phyloP scores from a whole-genome alignment of 257 asterid species.

The Rhazya stricta region DNA sequence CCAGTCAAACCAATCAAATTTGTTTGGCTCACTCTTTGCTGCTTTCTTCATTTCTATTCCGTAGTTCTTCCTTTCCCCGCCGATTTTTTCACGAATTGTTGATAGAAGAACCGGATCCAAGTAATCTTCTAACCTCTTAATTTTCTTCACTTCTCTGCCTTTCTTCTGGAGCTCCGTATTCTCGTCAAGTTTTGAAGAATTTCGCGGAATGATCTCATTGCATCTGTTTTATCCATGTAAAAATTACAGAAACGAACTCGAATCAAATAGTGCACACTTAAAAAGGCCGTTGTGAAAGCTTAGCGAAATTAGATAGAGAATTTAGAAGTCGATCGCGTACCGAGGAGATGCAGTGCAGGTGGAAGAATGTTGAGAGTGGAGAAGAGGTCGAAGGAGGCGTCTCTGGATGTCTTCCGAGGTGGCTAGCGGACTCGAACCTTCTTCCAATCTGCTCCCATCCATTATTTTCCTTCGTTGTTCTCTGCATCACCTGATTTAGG shows the following conservation, averaged over 20 bases:
- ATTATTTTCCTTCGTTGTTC: not conserved
- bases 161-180: slow-evolving; percentile 8
- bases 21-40: slow-evolving; percentile 1
- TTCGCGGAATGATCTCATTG: slow-evolving; percentile 10
- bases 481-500: not conserved
- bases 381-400: slow-evolving; percentile 29
- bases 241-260: not conserved
- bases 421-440: slow-evolving; percentile 22
- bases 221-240: not conserved
- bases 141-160: slow-evolving; percentile 12
- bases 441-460: slow-evolving; percentile 16
- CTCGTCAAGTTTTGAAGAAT: not conserved
- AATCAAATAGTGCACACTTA: not conserved
- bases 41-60: slow-evolving; percentile 14
- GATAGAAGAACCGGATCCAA: slow-evolving; percentile 31
- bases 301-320: not conserved
- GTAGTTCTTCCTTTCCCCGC: slow-evolving; percentile 11
- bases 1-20: slow-evolving; percentile 24
- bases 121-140: slow-evolving; percentile 29
- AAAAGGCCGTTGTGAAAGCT: not conserved
- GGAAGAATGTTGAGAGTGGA: slow-evolving; percentile 12
- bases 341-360: slow-evolving; percentile 4
- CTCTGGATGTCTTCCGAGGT: slow-evolving; percentile 28
- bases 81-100: slow-evolving; percentile 21
- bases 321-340: slow-evolving; percentile 6